Evolutionary conservation across 768 basidiomycete genomes (phyloP).

Genomic region (Hypholoma fasciculare): DNA sequence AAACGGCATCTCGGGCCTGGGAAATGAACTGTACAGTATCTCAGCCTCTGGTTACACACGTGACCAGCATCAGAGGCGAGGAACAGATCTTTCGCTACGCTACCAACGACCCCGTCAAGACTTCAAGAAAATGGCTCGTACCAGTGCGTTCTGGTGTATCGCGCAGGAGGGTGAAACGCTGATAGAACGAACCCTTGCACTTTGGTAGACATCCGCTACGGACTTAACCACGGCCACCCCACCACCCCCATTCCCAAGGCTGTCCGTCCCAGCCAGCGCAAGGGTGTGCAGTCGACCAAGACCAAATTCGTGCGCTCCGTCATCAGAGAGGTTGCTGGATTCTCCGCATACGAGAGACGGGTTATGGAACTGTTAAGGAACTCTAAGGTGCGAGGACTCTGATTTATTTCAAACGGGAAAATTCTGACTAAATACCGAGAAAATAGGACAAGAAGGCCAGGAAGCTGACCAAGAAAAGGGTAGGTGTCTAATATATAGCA

Average conservation of each 20-base stretch:
- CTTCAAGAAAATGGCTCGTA: slow-evolving; percentile 71
- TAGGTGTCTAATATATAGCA: slow-evolving; percentile 39
- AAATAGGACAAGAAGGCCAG: slow-evolving; percentile 96
- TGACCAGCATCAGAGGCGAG: slow-evolving; percentile 27
- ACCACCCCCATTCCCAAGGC: slow-evolving; percentile 81
- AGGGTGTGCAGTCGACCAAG: slow-evolving; percentile 88
- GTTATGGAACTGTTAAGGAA: slow-evolving; percentile 98
- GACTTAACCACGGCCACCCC: slow-evolving; percentile 86
- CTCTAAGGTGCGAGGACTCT: slow-evolving; percentile 71
- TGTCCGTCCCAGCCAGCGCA: slow-evolving; percentile 83
- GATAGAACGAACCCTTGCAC: slow-evolving; percentile 8
- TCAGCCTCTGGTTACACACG: slow-evolving; percentile 47
- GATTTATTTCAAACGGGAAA: background rate
- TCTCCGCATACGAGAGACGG: slow-evolving; percentile 96
- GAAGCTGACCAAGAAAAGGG: slow-evolving; percentile 99
- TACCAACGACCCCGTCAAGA: slow-evolving; percentile 50
- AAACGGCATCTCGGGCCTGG: slow-evolving; percentile 24
- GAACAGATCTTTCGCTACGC: slow-evolving; percentile 25
- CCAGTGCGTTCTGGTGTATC: slow-evolving; percentile 52
- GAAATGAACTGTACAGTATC: slow-evolving; percentile 56
- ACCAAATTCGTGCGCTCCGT: slow-evolving; percentile 93
- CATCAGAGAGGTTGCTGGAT: slow-evolving; percentile 95
- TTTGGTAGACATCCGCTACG: slow-evolving; percentile 74
- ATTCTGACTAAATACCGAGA: background rate
- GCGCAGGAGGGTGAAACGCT: slow-evolving; percentile 11